phyloP scores from a whole-genome alignment of 1,139 yeast genomes.

The Sugiyamaella grinbergsii region DNA sequence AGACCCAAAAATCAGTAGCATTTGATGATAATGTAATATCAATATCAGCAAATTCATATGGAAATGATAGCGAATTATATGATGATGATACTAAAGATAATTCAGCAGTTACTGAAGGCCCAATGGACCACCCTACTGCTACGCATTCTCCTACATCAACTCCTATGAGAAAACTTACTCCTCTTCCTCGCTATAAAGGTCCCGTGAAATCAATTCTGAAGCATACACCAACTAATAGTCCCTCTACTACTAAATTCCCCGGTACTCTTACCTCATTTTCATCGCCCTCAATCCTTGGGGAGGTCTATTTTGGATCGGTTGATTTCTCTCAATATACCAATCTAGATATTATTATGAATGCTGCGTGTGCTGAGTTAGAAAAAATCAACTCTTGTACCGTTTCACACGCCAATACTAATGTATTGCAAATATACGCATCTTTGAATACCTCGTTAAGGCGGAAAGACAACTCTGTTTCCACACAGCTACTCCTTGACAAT shows the following conservation, averaged over 20 bases:
- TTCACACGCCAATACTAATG: slow-evolving; percentile 1
- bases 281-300: slow-evolving; percentile 23
- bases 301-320: slow-evolving; percentile 29
- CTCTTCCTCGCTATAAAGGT: slow-evolving; percentile 3
- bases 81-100: too few relatives aligned
- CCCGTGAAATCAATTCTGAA: slow-evolving; percentile 14
- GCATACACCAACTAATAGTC: background rate
- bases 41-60: slow-evolving; percentile 13
- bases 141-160: background rate
- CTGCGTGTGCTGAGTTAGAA: slow-evolving; percentile 28
- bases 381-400: slow-evolving; percentile 20
- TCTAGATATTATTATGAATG: slow-evolving; percentile 29
- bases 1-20: slow-evolving; percentile 4
- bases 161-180: slow-evolving; percentile 1
- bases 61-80: slow-evolving; percentile 1
- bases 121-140: too few relatives aligned
- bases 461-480: slow-evolving; percentile 26
- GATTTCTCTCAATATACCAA: slow-evolving; percentile 25
- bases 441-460: slow-evolving; percentile 29
- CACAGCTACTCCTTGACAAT: slow-evolving; percentile 26
- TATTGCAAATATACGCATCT: slow-evolving; percentile 31
- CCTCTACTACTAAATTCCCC: too few relatives aligned
- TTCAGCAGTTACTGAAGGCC: too few relatives aligned
- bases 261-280: too few relatives aligned
- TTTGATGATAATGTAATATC: slow-evolving; percentile 9